Base-by-base conservation (phyloP, 768 basidiomycete species). In the Trametes villosa region DNA sequence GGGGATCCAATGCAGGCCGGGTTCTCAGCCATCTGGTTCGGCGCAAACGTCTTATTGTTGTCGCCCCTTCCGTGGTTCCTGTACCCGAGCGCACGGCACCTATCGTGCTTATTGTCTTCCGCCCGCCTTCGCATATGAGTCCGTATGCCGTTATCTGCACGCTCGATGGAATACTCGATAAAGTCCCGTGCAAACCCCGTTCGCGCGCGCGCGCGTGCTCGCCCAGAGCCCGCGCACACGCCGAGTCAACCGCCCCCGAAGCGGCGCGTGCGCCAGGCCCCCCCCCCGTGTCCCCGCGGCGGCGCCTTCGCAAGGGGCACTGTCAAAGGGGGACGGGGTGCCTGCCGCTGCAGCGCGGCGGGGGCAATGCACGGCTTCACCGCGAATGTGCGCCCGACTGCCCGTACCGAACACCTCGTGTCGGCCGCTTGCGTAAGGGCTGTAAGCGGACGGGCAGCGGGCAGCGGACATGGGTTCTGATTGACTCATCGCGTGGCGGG, bases 41-140 rank as follows among this genome's bases (percentile, higher is more conserved):
- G 57, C 60, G 58, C 59, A 48, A 49, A 55, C 52, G 53, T 62
- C 63, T 66, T 70, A 68, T 68, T 70, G 67, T 68, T 67, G 45
- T 47, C 27, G 52, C 59, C 38, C 20, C 61, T 65, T 63, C 61
- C 48, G 46, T 54, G 63, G 55, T 59, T 59, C 65, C 57, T 60
- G 62, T 57, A 53, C 55, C 63, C 62, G 67, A 63, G 48, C 48
- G 57, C 62, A 36, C 61, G 67, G 67, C 60, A 62, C 65, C 56
- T 67, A 61, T 65, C 61, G 47, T 55, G 54, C 57, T 52, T 68
- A 68, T 68, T 67, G 66, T 67, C 66, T 50, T 45, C 58, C 50
- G 52, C 62, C 59, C 34, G 53, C 59, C 57, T 59, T 67, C 62
- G 59, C 62, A 53, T 55, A 63, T 65, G 64, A 52, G 64, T 57